Percentiles rank a stretch among this genome's conserved stretches.
Evolutionary conservation across 2,329 filamentous ascomycete species (phyloP).

Genomic region (Fusarium luffae): DNA sequence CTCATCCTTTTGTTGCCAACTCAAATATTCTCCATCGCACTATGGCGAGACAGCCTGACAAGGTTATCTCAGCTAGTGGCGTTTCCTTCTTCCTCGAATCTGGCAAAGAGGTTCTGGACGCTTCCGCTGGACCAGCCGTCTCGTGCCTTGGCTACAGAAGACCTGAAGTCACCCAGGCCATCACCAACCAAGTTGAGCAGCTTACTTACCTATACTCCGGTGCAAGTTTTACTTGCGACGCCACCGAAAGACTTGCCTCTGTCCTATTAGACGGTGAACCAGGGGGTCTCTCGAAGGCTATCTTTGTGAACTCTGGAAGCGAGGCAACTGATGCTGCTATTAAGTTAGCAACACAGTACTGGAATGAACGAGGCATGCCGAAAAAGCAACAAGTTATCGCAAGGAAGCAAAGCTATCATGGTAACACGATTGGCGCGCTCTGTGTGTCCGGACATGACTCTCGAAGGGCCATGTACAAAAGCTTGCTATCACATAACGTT

Average conservation of each 20-base stretch:
- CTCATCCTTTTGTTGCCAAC: background rate
- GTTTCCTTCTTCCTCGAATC: conserved; percentile 10
- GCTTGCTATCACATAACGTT: conserved; percentile 36
- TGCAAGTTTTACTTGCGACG: conserved; percentile 32
- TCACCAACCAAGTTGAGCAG: conserved; percentile 8
- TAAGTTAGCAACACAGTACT: conserved; percentile 48
- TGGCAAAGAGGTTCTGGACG: conserved; percentile 1
- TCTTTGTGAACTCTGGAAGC: conserved; percentile 5
- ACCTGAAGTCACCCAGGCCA: background rate
- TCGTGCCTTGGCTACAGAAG: conserved; percentile 3
- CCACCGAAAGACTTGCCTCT: conserved; percentile 46
- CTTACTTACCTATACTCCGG: conserved; percentile 32
- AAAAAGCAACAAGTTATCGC: conserved; percentile 57
- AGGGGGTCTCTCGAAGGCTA: conserved; percentile 5
- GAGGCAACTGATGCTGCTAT: conserved; percentile 4
- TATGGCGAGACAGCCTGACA: background rate
- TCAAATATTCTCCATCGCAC: background rate
- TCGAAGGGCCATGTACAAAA: conserved; percentile 19
- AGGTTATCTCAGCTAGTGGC: background rate
- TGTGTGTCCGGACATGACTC: conserved; percentile 49
- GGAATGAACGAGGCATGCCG: conserved; percentile 52
- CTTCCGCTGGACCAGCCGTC: background rate
- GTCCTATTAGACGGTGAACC: conserved; percentile 38
- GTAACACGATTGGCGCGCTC: conserved; percentile 61
- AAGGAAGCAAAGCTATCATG: conserved; percentile 59